Base-by-base conservation (phyloP, 163 green algal genomes). In the Coccomyxa subellipsoidea region DNA sequence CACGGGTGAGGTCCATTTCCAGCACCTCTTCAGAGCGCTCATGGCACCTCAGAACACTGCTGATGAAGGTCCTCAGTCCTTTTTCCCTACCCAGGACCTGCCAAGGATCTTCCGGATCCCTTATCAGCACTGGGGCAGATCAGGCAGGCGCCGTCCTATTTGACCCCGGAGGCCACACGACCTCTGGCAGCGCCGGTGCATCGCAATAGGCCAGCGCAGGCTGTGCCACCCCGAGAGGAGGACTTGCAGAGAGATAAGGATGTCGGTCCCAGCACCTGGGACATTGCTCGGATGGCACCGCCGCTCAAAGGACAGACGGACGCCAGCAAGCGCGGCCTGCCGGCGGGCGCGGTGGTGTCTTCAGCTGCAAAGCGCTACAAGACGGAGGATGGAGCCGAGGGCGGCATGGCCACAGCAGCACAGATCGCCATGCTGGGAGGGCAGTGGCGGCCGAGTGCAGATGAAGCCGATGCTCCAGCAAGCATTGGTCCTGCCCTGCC, bases 391-490 rank as follows among this genome's bases (percentile, higher is more conserved):
- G 9, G 76, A 7, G 80, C 38, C 0, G 32, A 34, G 18, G 37
- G 38, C 70, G 83, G 78, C 2, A 66, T 79, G 25, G 76, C 83
- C 29, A 83, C 80, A 31, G 77, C 85, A 37, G 82, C 81, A 47
- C 88, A 95, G 89, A 92, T 96, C 72, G 92, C 92, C 8, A 93
- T 96, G 91, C 87, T 95, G 83, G 91, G 84, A 25, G 78, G 84
- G n/a, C 73, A 84, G 23, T 70, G 54, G 38, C 31, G 53, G 54
- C 29, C 69, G 36, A 38, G 34, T 4, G 9, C 40, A 15, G 71
- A 69, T 34, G 35, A 15, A 53, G 38, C n/a, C 38, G 73, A 72
- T 32, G 36, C 37, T 39, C 40, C 54, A 83, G 79, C 76, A 76
- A 15, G 69, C 53, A 27, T 73, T 71, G 47, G 47, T 27, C 47